Conservation (phyloP, 805 yeast genomes). For the Pichia kluyveri region DNA sequence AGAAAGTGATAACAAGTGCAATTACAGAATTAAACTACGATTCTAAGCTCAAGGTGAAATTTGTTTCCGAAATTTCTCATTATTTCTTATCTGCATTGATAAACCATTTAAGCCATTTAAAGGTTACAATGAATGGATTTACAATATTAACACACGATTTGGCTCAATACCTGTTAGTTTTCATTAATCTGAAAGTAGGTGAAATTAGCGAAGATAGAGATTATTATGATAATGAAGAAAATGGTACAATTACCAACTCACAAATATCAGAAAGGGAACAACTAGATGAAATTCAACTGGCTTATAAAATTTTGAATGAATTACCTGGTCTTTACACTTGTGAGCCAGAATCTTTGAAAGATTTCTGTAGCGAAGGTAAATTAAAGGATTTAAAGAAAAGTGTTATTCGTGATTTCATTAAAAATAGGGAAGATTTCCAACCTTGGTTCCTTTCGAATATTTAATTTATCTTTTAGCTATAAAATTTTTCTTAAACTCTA, state of each 20-base stretch:
- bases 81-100: conserved; percentile 42
- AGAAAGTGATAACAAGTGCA: conserved; percentile 29
- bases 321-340: conserved; percentile 80
- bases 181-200: conserved; percentile 10
- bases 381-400: conserved; percentile 55
- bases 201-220: conserved; percentile 4
- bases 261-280: conserved; percentile 34
- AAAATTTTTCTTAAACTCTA: neutral
- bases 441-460: conserved; percentile 28
- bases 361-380: conserved; percentile 76
- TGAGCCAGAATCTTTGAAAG: conserved; percentile 68
- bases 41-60: conserved; percentile 15
- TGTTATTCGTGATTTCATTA: conserved; percentile 18
- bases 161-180: conserved; percentile 51
- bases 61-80: conserved; percentile 16
- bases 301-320: conserved; percentile 49
- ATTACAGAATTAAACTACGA: conserved; percentile 25
- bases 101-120: conserved; percentile 65
- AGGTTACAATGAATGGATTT: conserved; percentile 77
- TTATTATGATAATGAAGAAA: conserved; percentile 15
- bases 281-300: conserved; percentile 41
- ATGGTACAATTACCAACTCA: conserved; percentile 8
- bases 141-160: conserved; percentile 74
- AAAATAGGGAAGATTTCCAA: conserved; percentile 47
- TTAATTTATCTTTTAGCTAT: neutral